A percentile compares a stretch with the other conserved stretches of the same genome.
Evolutionary conservation across 2,329 filamentous ascomycete species (phyloP).

Genomic region (Cadophora gregata): DNA sequence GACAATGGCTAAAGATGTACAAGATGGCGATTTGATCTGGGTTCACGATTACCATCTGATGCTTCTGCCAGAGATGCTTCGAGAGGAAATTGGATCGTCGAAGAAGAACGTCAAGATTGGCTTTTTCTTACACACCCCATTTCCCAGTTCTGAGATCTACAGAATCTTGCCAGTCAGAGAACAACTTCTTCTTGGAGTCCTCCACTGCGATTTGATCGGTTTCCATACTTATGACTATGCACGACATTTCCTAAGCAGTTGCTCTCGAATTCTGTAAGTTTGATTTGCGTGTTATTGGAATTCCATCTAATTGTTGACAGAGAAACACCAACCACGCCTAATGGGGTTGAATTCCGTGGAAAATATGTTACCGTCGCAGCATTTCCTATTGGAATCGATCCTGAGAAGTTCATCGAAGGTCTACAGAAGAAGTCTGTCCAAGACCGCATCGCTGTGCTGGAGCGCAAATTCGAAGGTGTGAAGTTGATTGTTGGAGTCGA

Average conservation of each 20-base stretch:
- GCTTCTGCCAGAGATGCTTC: slow-evolving; percentile 94
- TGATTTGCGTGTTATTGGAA: background rate
- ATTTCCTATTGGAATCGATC: slow-evolving; percentile 97
- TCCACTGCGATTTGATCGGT: slow-evolving; percentile 93
- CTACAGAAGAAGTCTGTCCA: slow-evolving; percentile 85
- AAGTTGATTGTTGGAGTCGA: slow-evolving; percentile 98
- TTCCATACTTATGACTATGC: slow-evolving; percentile 99
- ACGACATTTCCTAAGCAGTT: slow-evolving; percentile 95
- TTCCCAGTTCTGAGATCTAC: slow-evolving; percentile 96
- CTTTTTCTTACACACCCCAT: slow-evolving; percentile 97
- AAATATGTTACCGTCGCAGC: slow-evolving; percentile 91
- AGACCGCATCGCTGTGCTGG: slow-evolving; percentile 82
- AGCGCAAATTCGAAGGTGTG: slow-evolving; percentile 91
- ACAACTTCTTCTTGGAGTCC: slow-evolving; percentile 82
- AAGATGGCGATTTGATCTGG: slow-evolving; percentile 96
- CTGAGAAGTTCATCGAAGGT: slow-evolving; percentile 92
- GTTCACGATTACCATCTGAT: slow-evolving; percentile 99
- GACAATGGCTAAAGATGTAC: slow-evolving; percentile 82
- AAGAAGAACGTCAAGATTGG: slow-evolving; percentile 96
- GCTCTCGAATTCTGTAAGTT: slow-evolving; percentile 84
- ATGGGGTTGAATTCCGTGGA: slow-evolving; percentile 88
- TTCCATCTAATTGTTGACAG: slow-evolving; percentile 42
- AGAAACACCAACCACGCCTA: slow-evolving; percentile 81
- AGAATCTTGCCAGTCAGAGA: slow-evolving; percentile 92
- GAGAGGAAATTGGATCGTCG: slow-evolving; percentile 80